Percentiles rank a stretch among this genome's conserved stretches.
Evolutionary conservation across 2,329 filamentous ascomycete genomes (phyloP).

Genomic region (Falciphora oryzae): DNA sequence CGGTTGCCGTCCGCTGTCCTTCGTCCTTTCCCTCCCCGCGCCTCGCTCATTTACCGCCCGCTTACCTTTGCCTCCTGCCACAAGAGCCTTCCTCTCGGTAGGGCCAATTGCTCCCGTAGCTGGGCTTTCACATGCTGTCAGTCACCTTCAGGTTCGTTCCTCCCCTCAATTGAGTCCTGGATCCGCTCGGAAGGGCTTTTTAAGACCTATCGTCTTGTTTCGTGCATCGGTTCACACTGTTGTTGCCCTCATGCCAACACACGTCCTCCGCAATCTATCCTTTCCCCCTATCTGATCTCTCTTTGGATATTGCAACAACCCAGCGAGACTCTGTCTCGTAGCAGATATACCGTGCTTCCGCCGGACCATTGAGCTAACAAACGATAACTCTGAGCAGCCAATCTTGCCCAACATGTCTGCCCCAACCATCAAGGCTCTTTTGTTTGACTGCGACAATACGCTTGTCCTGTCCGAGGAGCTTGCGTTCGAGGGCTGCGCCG

Average conservation of each 20-base stretch:
- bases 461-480: slow-evolving; percentile 87
- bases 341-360: not conserved
- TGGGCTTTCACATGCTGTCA: too few species aligned
- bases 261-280: too few species aligned
- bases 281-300: not conserved
- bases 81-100: not conserved
- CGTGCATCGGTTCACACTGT: too few species aligned
- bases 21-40: too few species aligned
- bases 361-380: not conserved
- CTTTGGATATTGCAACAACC: not conserved
- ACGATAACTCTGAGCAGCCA: not conserved
- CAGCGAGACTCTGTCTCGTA: not conserved
- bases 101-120: not conserved
- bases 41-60: too few species aligned
- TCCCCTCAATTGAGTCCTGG: not conserved
- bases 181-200: not conserved
- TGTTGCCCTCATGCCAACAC: too few species aligned
- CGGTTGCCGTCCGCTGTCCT: too few species aligned
- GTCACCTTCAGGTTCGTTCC: not conserved
- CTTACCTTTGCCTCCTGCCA: not conserved
- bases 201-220: not conserved
- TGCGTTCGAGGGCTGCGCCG: slow-evolving; percentile 86
- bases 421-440: slow-evolving; percentile 58
- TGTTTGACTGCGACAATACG: slow-evolving; percentile 85
- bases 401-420: not conserved